Conservation (phyloP, 2,329 filamentous ascomycete genomes). For the Akanthomyces dipterigenus region DNA sequence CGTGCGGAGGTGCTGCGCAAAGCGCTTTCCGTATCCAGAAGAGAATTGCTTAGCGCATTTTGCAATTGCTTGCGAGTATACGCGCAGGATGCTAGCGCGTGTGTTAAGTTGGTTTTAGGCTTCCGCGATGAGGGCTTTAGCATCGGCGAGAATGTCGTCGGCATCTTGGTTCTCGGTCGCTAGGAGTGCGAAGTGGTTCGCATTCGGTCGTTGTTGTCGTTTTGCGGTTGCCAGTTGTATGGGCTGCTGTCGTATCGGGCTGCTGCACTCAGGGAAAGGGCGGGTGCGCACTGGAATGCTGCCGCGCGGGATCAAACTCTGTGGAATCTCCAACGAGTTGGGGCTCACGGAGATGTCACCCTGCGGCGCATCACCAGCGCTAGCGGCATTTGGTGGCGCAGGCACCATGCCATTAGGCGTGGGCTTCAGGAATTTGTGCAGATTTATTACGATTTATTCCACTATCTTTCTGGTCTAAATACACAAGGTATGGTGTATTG, state of each 20-base stretch:
- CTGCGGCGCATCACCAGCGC: background rate
- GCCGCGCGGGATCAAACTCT: background rate
- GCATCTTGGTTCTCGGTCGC: background rate
- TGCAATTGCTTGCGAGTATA: background rate
- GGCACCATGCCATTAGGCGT: background rate
- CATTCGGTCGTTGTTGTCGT: background rate
- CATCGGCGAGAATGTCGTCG: background rate
- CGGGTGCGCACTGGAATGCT: background rate
- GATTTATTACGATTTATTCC: background rate
- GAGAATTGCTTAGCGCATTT: constrained; percentile 1
- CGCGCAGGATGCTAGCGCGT: background rate
- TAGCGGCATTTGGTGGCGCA: background rate
- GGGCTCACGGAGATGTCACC: background rate
- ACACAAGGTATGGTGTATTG: background rate
- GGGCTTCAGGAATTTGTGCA: background rate
- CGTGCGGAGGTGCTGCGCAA: background rate
- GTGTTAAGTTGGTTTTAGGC: background rate
- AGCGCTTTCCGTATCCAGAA: background rate
- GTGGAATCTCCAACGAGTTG: background rate
- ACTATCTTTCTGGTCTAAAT: background rate
- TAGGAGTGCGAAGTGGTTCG: background rate
- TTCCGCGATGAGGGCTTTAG: background rate
- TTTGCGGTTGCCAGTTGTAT: background rate
- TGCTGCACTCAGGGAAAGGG: background rate
- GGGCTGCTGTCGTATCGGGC: background rate